Percentiles rank a stretch among this genome's conserved stretches.
Conservation (phyloP, 2,329 filamentous ascomycete species). For the Chaetomiaceae sp. region DNA sequence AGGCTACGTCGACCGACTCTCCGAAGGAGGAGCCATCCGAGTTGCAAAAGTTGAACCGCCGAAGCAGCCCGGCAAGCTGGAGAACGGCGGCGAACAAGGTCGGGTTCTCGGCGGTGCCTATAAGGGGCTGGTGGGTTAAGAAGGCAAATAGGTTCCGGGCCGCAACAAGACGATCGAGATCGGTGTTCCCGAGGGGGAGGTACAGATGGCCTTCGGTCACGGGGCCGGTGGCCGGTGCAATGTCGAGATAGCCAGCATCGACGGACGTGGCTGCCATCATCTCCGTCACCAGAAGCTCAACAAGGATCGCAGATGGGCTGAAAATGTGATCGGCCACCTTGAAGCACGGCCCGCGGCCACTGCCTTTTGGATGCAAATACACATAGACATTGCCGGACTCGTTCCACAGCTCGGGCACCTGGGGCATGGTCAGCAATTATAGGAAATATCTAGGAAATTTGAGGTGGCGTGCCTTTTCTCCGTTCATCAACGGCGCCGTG, state of each 20-base stretch:
- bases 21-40: slow-evolving; percentile 57
- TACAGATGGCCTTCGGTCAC: slow-evolving; percentile 48
- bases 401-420: slow-evolving; percentile 65
- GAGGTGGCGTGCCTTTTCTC: slow-evolving; percentile 47
- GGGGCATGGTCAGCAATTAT: slow-evolving; percentile 14
- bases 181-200: slow-evolving; percentile 46
- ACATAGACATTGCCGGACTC: slow-evolving; percentile 55
- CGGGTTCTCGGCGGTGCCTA: slow-evolving; percentile 51
- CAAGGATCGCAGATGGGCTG: slow-evolving; percentile 51
- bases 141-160: slow-evolving; percentile 65
- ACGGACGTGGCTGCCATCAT: slow-evolving; percentile 33
- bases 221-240: slow-evolving; percentile 35
- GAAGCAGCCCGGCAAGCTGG: slow-evolving; percentile 49
- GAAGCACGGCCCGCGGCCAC: slow-evolving; percentile 54
- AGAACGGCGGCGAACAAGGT: slow-evolving; percentile 53
- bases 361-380: slow-evolving; percentile 51
- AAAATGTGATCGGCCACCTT: slow-evolving; percentile 54
- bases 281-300: slow-evolving; percentile 48
- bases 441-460: neutral
- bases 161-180: slow-evolving; percentile 53
- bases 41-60: slow-evolving; percentile 54
- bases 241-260: slow-evolving; percentile 42
- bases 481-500: slow-evolving; percentile 45
- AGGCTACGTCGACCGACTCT: slow-evolving; percentile 58
- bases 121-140: slow-evolving; percentile 58